phyloP scores from a whole-genome alignment of 768 basidiomycete genomes.

The Gymnopilus junonius region DNA sequence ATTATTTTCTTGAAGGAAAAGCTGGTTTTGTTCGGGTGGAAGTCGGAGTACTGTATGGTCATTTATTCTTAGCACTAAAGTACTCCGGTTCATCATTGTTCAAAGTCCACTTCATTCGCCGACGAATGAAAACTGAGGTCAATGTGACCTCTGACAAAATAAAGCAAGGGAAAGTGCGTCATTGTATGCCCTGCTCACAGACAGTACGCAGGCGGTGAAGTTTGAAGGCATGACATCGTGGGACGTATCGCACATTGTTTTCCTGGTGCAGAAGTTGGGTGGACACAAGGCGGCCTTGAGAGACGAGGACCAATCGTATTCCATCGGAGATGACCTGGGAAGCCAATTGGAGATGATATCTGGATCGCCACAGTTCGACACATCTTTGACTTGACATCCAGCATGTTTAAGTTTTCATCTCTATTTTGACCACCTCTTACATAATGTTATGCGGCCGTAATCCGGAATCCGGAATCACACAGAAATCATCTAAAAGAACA shows the following conservation, averaged over 20 bases:
- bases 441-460: not conserved
- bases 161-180: not conserved
- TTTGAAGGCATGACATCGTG: conserved; percentile 4
- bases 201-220: not conserved
- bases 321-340: not conserved
- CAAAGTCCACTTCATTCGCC: conserved; percentile 1
- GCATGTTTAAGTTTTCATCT: not conserved
- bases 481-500: not conserved
- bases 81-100: not conserved
- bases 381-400: not conserved
- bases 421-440: not conserved
- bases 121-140: not conserved
- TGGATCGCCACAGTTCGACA: not conserved
- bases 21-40: not conserved
- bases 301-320: not conserved
- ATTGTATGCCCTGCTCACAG: not conserved
- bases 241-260: not conserved
- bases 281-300: not conserved
- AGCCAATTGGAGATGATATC: not conserved
- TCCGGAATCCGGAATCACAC: not conserved
- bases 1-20: not conserved
- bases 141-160: not conserved
- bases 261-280: not conserved
- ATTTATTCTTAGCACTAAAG: not conserved
- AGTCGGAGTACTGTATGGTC: not conserved